phyloP scores from a whole-genome alignment of 2,329 filamentous ascomycete genomes.

The Samsoniella hepiali region DNA sequence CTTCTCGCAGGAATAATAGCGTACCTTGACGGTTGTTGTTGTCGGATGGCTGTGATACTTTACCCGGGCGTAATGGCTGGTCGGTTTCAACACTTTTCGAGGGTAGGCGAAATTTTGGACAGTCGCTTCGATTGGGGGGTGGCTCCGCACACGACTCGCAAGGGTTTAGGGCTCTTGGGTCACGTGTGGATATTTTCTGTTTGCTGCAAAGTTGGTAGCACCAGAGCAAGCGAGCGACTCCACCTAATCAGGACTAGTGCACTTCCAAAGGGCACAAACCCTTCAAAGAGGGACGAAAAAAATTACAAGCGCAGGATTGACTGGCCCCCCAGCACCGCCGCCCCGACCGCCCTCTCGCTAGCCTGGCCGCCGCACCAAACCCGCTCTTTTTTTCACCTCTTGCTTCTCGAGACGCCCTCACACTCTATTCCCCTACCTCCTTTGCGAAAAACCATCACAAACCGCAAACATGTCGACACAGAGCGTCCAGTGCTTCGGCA shows the following conservation, averaged over 20 bases:
- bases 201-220: background rate
- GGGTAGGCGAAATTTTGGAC: slow-evolving; percentile 15
- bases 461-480: slow-evolving; percentile 62
- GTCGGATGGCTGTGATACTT: slow-evolving; percentile 19
- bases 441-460: slow-evolving; percentile 16
- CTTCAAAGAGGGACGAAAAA: slow-evolving; percentile 4
- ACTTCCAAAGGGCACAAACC: slow-evolving; percentile 18
- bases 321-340: background rate
- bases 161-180: slow-evolving; percentile 15
- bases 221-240: background rate
- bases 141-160: background rate
- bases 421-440: slow-evolving; percentile 6
- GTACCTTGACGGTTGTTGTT: slow-evolving; percentile 19
- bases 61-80: slow-evolving; percentile 16
- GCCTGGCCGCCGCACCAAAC: slow-evolving; percentile 16
- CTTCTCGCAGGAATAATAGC: background rate
- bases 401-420: slow-evolving; percentile 5
- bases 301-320: background rate
- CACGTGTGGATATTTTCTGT: background rate
- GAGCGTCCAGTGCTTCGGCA: slow-evolving; percentile 98
- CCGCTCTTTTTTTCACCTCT: slow-evolving; percentile 19
- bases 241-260: background rate
- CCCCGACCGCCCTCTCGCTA: background rate
- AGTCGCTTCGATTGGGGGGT: background rate
- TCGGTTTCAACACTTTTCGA: slow-evolving; percentile 10